phyloP scores from a whole-genome alignment of 345 rosid genomes.

The Populus alba region DNA sequence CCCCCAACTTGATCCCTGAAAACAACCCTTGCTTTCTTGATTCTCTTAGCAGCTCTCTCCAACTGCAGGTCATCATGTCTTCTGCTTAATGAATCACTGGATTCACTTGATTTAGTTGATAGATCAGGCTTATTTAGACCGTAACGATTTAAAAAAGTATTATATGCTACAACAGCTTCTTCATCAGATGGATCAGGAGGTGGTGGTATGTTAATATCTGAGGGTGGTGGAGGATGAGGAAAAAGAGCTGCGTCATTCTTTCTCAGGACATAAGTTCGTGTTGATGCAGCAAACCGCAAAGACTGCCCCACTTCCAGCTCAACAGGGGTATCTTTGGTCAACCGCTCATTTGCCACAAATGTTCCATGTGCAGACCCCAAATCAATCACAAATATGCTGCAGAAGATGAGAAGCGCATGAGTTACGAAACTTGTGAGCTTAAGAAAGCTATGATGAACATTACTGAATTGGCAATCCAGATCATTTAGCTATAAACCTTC shows the following conservation, averaged over 20 bases:
- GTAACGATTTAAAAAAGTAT: constrained; percentile 77
- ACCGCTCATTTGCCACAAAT: constrained; percentile 86
- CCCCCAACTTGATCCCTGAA: constrained; percentile 90
- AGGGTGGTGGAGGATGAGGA: constrained; percentile 49
- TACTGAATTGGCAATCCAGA: not conserved
- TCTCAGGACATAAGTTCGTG: constrained; percentile 72
- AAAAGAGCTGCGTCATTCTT: constrained; percentile 85
- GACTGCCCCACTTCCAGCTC: constrained; percentile 82
- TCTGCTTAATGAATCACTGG: constrained; percentile 19
- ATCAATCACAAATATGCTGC: constrained; percentile 74
- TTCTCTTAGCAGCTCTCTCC: constrained; percentile 55
- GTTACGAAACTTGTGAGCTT: not conserved
- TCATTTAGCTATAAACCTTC: not conserved
- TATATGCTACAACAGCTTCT: constrained; percentile 80
- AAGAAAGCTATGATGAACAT: not conserved
- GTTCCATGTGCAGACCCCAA: constrained; percentile 82
- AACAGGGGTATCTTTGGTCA: constrained; percentile 63
- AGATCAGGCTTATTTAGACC: constrained; percentile 48
- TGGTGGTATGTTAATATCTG: constrained; percentile 69
- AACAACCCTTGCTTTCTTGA: constrained; percentile 55
- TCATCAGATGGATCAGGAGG: constrained; percentile 80
- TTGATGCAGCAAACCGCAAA: constrained; percentile 87
- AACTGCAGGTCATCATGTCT: constrained; percentile 24
- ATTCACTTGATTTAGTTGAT: constrained; percentile 22
- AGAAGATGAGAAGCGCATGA: constrained; percentile 9